phyloP scores from a whole-genome alignment of 176 grass and related monocot species.

The Elymus sibiricus region DNA sequence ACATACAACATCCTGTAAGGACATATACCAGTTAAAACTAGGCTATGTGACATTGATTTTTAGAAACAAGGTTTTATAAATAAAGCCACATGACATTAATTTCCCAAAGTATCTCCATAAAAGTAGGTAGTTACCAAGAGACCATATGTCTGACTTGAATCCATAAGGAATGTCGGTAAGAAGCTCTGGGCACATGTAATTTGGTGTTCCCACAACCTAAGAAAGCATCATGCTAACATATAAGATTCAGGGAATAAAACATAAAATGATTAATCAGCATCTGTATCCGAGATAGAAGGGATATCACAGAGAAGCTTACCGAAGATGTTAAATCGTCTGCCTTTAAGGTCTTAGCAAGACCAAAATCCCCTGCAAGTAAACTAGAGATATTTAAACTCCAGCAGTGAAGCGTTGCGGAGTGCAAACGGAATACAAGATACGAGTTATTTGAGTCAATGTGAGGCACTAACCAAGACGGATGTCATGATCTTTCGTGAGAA shows the following conservation, averaged over 20 bases:
- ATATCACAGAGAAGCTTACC: slow-evolving; percentile 40
- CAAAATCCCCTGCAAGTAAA: slow-evolving; percentile 90
- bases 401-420: neutral
- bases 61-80: neutral
- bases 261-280: neutral
- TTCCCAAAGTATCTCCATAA: neutral
- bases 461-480: slow-evolving; percentile 87
- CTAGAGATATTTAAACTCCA: slow-evolving; percentile 33
- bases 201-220: slow-evolving; percentile 98
- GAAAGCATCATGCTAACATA: slow-evolving; percentile 11
- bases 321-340: slow-evolving; percentile 97
- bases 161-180: slow-evolving; percentile 97
- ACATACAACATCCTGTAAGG: slow-evolving; percentile 84
- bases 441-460: slow-evolving; percentile 22
- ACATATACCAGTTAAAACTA: slow-evolving; percentile 25
- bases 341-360: slow-evolving; percentile 94
- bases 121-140: slow-evolving; percentile 69
- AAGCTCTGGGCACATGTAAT: slow-evolving; percentile 99
- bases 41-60: neutral
- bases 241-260: slow-evolving; percentile 10
- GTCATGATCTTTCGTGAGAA: slow-evolving; percentile 97
- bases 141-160: slow-evolving; percentile 99
- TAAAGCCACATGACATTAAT: neutral
- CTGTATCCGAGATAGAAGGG: neutral
- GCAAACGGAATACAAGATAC: neutral